Base-by-base conservation (phyloP, 192 early-diverging fungal genomes). In the Rhizophagus sp. region DNA sequence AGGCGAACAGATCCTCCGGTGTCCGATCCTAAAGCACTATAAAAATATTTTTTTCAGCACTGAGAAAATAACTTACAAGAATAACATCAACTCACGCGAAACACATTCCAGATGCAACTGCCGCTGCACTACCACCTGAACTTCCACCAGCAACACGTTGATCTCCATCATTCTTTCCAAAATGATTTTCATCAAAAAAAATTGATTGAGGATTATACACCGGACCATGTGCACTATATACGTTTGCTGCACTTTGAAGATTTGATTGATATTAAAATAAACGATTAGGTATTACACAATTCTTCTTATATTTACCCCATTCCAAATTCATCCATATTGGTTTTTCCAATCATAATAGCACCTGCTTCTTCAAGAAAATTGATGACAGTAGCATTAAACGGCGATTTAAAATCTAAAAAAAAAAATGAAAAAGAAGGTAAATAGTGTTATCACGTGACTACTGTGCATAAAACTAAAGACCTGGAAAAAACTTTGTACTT, bases 291-390 rank as follows among this genome's bases (percentile, higher is more conserved):
- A 68, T 13, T 47, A 47, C 11, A 2, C 11, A 47, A 12, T 47
- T 47, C 11, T 12, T 47, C 24, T n/a, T 3, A 24, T 24, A 47
- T 82, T 52, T 89, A 91, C 85, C 97, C 97, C 96, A 98, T 98
- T 19, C 95, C 97, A 91, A 97, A 98, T 83, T 98, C 96, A 84
- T 98, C 97, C 94, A 97, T 93, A 82, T 97, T 97, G 19, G 92
- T 87, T 75, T 95, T 96, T 27, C 93, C 96, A 5, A 93, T 84
- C n/a, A 93, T 84, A 11, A 90, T 81, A 0, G 88, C 92, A 0
- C 96, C 95, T 2, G 90, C 87, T 0, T 87, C 76, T 30, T 86
- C 81, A 15, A 97, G 83, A 30, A 87, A 80, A 17, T 87, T 66
- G 9, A 95, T 91, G 6, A 88, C 92, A 3, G 95, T 96, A 4